phyloP scores from a whole-genome alignment of 208 protist genomes.

The Acanthamoeba lenticulata region DNA sequence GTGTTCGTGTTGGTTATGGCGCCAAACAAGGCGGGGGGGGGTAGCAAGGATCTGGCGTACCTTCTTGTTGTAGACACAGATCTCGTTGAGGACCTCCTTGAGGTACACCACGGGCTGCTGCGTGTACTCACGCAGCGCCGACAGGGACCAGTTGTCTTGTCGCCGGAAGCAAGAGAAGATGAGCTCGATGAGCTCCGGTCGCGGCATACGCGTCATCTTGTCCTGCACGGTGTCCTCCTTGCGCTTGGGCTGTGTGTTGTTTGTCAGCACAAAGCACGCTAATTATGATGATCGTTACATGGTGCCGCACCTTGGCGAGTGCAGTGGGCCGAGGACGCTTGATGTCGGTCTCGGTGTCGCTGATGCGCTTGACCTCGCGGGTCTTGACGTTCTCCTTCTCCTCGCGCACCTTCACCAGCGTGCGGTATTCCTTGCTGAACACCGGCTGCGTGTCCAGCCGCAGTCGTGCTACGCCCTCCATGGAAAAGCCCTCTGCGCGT shows the following conservation, averaged over 20 bases:
- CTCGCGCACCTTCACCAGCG: slow-evolving; percentile 8
- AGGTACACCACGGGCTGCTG: slow-evolving; percentile 14
- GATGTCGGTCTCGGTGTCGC: slow-evolving; percentile 22
- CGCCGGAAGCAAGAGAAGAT: slow-evolving; percentile 41
- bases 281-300: not conserved
- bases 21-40: not conserved
- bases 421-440: slow-evolving; percentile 36
- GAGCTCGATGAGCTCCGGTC: slow-evolving; percentile 24
- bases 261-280: not conserved
- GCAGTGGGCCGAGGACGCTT: slow-evolving; percentile 1
- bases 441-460: slow-evolving; percentile 1
- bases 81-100: slow-evolving; percentile 36
- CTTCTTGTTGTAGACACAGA: slow-evolving; percentile 51
- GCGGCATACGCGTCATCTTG: slow-evolving; percentile 36
- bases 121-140: not conserved
- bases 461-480: not conserved
- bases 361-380: slow-evolving; percentile 27
- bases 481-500: not conserved
- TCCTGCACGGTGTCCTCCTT: slow-evolving; percentile 50
- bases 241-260: not conserved
- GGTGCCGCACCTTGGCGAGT: not conserved
- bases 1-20: too few species aligned
- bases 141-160: not conserved
- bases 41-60: not conserved
- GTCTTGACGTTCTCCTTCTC: slow-evolving; percentile 55